Evolutionary conservation across 164 flowering plant species (phyloP), one percentile per base, ranked within the genome.

Genomic region (Dillenia suffruticosa): DNA sequence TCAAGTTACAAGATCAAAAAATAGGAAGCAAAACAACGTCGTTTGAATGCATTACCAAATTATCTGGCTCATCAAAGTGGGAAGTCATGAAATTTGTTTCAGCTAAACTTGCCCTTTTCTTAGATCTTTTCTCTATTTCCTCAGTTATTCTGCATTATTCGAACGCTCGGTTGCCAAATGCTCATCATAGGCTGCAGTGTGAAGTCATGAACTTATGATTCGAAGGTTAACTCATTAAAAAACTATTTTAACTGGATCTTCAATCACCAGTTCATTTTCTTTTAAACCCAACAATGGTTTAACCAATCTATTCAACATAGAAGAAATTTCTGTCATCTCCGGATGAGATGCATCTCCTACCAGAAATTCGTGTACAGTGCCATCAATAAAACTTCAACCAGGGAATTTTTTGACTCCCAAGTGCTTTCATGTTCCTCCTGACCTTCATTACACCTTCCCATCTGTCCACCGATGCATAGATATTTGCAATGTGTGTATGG

Each of bases 351-450:
- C 59, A 58, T 76, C 83, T 45, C 79, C 77, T 24, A 76, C 87
- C 59, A 83, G 62, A 69, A 83, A 85, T 65, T 84, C 87, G 67
- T 79, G 84, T 32, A 79, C 74, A 54, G 57, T 50, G 1, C 88
- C 86, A 73, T 79, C 59, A 65, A 90, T 74, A n/a, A 77, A 81
- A 72, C 97, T 90, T 62, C 90, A 84, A 8, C 90, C 97, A 58
- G 89, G 92, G 7, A 68, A 61, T 73, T 88, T 88, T 69, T 63
- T 76, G 1, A 84, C 68, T 24, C 89, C 89, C 84, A 1, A 77
- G 63, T 57, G 63, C 74, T 70, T 78, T 85, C 96, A 88, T 88
- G 63, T 74, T 79, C 72, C 63, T 70, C 71, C 97, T 85, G 67
- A 84, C 87, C 64, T 68, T 77, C 9, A 51, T 78, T 15, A 76